Base-by-base conservation (phyloP, 169 alveolate genomes). In the Perkinsus chesapeaki region DNA sequence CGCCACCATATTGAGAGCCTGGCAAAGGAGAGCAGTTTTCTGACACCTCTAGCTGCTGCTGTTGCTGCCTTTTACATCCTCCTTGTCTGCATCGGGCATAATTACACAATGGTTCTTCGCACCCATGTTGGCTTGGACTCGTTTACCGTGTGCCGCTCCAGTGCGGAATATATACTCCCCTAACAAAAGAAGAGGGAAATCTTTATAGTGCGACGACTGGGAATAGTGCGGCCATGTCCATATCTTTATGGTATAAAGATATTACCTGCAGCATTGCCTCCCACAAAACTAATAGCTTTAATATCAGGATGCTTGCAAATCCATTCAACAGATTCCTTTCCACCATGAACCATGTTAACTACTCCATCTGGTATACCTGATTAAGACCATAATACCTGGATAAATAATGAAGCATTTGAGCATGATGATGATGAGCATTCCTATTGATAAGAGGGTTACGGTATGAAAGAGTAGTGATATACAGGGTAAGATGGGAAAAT, bases 71-170 rank as follows among this genome's bases (percentile, higher is more conserved):
- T 34, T 60, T 23, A 60, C 82, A 16, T 60, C 82, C 82, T 60
- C 82, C 82, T 60, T 60, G 82, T 96, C 98, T 92, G 98, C 97
- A 91, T 96, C 98, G 12, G 98, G 98, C 96, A 97, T 94, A 43
- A 97, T 60, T 9, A 97, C 96, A 91, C 96, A 97, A 93, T 97
- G 98, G 93, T 97, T 97, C 96, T 97, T 97, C 39, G 98, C 98
- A 3, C 98, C 98, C 98, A 97, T 96, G 93, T 97, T 97, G 31
- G 95, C 92, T 93, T 96, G 95, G 38, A 95, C 96, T 91, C 98
- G 96, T 95, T 97, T 97, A 5, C 97, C 97, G 91, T 96, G 94
- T 43, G 94, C 92, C 23, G 97, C 93, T 0, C 97, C 98, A 39
- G 96, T 95, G 73, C 93, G 94, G 95, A 95, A 96, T 43, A 97